Conservation (phyloP, 2,329 filamentous ascomycete species). For the Xylariaceae sp. region DNA sequence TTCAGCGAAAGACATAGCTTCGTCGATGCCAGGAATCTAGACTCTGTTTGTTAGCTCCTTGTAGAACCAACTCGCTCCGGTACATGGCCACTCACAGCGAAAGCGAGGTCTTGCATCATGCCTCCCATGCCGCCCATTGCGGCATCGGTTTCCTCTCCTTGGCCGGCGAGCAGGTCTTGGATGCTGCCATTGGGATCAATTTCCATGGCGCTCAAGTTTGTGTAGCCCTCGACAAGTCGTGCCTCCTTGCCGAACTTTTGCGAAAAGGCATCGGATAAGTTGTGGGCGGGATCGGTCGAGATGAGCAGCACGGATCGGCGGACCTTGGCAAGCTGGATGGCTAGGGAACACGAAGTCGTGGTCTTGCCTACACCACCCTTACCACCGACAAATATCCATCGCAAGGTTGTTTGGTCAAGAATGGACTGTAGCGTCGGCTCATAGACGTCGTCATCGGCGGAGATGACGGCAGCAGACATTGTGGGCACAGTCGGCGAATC, state of each 20-base stretch:
- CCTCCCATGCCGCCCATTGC: slow-evolving; percentile 69
- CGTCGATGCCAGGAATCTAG: slow-evolving; percentile 95
- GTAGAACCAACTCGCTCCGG: background rate
- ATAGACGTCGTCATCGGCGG: slow-evolving; percentile 70
- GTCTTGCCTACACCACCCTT: slow-evolving; percentile 99
- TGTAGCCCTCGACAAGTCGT: slow-evolving; percentile 83
- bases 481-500: background rate
- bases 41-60: slow-evolving; percentile 6
- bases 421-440: slow-evolving; percentile 93
- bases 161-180: slow-evolving; percentile 81
- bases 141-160: slow-evolving; percentile 60
- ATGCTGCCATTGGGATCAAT: slow-evolving; percentile 98
- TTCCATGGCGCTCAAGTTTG: slow-evolving; percentile 96
- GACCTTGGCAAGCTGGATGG: slow-evolving; percentile 92
- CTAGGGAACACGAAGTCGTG: slow-evolving; percentile 97
- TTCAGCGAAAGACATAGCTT: slow-evolving; percentile 99
- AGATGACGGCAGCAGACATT: slow-evolving; percentile 42
- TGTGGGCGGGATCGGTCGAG: slow-evolving; percentile 97
- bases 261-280: slow-evolving; percentile 93
- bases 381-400: slow-evolving; percentile 98
- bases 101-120: slow-evolving; percentile 98
- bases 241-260: slow-evolving; percentile 99
- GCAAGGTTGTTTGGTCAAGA: slow-evolving; percentile 88
- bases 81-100: slow-evolving; percentile 63
- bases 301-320: slow-evolving; percentile 96